Evolutionary conservation across 2,329 filamentous ascomycete species (phyloP), one percentile per base, ranked within the genome.

Genomic region (Bipolaris bicolor): DNA sequence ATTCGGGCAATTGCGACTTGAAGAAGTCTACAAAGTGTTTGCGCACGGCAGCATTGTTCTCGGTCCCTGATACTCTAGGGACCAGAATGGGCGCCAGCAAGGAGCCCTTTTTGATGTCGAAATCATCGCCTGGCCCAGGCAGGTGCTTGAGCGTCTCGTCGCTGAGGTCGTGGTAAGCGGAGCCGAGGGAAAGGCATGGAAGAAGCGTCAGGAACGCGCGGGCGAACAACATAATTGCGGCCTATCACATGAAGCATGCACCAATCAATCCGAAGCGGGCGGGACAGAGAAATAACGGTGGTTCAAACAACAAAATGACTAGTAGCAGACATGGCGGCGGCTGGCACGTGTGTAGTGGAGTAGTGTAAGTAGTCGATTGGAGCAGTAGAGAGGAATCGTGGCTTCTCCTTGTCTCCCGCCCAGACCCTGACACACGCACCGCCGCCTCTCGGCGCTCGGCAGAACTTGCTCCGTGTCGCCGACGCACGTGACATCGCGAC

Each of bases 11-110:
- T n/a, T 87, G 81, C 2, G 81, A 82, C 50, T 78, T 79, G 79
- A 98, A 97, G 83, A 96, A 99, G 75, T 90, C 81, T 69, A 89
- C 83, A 71, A 99, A 92, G 79, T 98, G 94, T 48, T 87, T 83
- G 64, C 94, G 89, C 7, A 92, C 92, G 47, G 84, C 84, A n/a
- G 79, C 75, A 18, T 89, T 92, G 26, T 91, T 92, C 2, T 88
- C 81, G 0, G 92, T 96, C 6, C 93, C 95, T 2, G 95, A 91
- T 0, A 99, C 93, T 59, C 95, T 89, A 2, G 94, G 88, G 39
- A 89, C 87, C 51, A 99, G 82, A 66, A 99, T 95, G 0, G 94
- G 95, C 4, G 94, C 85, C 37, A 99, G 84, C 18, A 99, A 83
- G 7, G 86, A 82, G 63, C 93, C 92, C 20, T 81, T 84, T 60